Base-by-base conservation (phyloP, 2,329 filamentous ascomycete species). In the Alternaria solani region DNA sequence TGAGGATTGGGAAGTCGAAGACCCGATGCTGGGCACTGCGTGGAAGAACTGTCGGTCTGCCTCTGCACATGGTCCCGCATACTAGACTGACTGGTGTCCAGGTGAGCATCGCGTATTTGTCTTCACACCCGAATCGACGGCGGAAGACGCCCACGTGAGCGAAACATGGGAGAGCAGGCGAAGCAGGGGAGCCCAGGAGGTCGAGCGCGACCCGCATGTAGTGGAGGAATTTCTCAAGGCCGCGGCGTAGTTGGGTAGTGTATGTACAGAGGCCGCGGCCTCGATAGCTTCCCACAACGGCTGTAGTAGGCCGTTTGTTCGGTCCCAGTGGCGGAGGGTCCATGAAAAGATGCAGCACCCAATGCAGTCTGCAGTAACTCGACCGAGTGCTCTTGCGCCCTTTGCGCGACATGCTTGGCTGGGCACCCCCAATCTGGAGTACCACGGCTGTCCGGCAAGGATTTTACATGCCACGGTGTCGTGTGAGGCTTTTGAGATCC, bases 1-100 rank as follows among this genome's bases (percentile, higher is more conserved):
- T 0, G 87, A 93, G 67, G 93, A 96, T 71, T 96, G 89, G 87
- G 65, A 73, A 41, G 72, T 72, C 12, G 66, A 60, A 12, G 69
- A 76, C 47, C 69, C 73, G 1, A 72, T 75, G 71, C 68, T 61
- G 2, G 64, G 69, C 32, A 76, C 69, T 12, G 71, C 74, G 25
- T 78, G 73, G 59, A 55, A 66, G 11, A 78, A 78, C 51, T 78
- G 76, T 70, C 54, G 8, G 67, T 68, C 16, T 3, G 26, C 34
- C 18, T 30, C 38, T 18, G 26, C 26, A 18, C 23, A 36, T 57
- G 11, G 18, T 26, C 36, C 11, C 16, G 23, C 12, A 49, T 20
- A 6, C 8, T 18, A 41, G 5, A 47, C 53, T 59, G 30, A 59
- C 36, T 5, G 9, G 14, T 11, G 1, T 30, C 23, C 34, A 72